Evolutionary conservation across 2,329 filamentous ascomycete species (phyloP).

Genomic region (Talaromyces verruculosus): DNA sequence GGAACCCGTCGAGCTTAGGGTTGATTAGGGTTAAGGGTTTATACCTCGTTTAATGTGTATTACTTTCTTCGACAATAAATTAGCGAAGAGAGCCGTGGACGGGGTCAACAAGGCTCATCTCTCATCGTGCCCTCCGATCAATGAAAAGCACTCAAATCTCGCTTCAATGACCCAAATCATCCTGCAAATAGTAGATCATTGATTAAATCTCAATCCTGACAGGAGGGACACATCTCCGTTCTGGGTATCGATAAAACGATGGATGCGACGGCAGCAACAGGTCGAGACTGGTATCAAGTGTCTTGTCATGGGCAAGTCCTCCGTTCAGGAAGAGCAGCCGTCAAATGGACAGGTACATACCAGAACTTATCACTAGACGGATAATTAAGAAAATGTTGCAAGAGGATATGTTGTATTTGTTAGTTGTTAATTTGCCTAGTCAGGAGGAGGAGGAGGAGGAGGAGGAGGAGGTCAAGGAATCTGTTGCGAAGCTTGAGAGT

Average conservation of each 20-base stretch:
- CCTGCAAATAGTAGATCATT: constrained; percentile 2
- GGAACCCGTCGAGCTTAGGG: no score
- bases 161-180: constrained; percentile 9
- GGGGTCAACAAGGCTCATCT: background rate
- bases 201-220: background rate
- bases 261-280: background rate
- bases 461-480: constrained; percentile 43
- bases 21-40: no score
- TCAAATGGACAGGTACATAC: background rate
- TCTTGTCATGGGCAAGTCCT: background rate
- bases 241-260: background rate
- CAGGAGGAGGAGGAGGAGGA: constrained; percentile 50
- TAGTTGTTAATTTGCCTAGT: constrained; percentile 53
- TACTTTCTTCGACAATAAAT: no score
- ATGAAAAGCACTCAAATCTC: background rate
- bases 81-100: no score
- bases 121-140: background rate
- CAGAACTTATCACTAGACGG: background rate
- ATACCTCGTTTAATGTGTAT: no score
- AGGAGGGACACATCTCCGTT: background rate
- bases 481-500: constrained; percentile 15
- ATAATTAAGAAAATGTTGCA: background rate
- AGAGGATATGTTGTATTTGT: constrained; percentile 52
- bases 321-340: no score
- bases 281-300: background rate